Evolutionary conservation across 208 protist genomes (phyloP).

Genomic region (Blastocrithidia nonstop): DNA sequence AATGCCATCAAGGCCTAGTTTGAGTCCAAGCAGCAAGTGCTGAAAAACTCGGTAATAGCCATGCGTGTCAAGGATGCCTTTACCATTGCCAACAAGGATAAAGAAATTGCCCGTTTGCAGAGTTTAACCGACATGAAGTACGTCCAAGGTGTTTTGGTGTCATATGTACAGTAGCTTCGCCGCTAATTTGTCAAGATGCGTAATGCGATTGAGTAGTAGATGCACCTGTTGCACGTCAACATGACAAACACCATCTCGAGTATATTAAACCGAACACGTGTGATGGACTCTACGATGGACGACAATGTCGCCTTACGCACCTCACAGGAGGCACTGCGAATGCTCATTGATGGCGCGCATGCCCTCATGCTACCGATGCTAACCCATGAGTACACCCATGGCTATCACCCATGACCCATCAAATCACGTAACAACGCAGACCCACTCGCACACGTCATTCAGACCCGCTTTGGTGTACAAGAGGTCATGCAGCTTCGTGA

Average conservation of each 20-base stretch:
- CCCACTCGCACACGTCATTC: conserved; percentile 48
- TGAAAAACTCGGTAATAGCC: conserved; percentile 36
- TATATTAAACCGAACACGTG: conserved; percentile 23
- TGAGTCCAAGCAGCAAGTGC: conserved; percentile 22
- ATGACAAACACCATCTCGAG: conserved; percentile 24
- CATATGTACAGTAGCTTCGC: conserved; percentile 20
- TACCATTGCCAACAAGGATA: conserved; percentile 28
- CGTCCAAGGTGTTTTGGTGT: conserved; percentile 16
- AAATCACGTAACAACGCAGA: conserved; percentile 74
- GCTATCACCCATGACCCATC: conserved; percentile 79
- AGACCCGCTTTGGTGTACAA: conserved; percentile 37
- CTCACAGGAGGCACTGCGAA: conserved; percentile 28
- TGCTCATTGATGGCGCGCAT: conserved; percentile 45
- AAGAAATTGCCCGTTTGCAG: conserved; percentile 43
- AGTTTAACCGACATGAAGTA: conserved; percentile 35
- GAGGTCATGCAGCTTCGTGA: conserved; percentile 53
- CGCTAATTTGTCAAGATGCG: conserved; percentile 18
- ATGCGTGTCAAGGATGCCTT: conserved; percentile 25
- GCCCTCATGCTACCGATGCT: conserved; percentile 66
- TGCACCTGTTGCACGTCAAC: conserved; percentile 26
- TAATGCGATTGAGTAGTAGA: conserved; percentile 19
- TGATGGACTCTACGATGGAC: conserved; percentile 36
- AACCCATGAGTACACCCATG: conserved; percentile 53
- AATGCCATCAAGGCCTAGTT: too few species aligned
- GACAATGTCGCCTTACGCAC: conserved; percentile 44